Evolutionary conservation across 2,329 filamentous ascomycete species (phyloP).

Genomic region (Pyrenochaeta sp.): DNA sequence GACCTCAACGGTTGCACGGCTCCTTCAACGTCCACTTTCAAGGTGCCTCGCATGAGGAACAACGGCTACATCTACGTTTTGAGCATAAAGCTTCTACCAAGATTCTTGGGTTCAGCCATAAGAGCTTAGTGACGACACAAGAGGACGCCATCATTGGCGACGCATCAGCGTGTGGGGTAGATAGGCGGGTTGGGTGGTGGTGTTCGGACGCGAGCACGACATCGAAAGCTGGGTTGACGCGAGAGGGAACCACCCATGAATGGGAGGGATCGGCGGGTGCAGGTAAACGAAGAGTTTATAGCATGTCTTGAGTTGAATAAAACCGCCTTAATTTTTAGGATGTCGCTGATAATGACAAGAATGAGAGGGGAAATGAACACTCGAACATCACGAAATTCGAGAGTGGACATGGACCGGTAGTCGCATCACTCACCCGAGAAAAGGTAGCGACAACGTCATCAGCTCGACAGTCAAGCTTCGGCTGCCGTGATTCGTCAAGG

Average conservation of each 20-base stretch:
- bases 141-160: constrained; percentile 26
- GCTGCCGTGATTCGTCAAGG: no score
- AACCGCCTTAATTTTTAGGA: no score
- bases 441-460: no score
- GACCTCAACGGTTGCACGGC: background rate
- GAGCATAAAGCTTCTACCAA: constrained; percentile 9
- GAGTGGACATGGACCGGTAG: no score
- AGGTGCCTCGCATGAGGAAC: constrained; percentile 4
- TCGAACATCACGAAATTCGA: no score
- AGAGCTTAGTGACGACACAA: constrained; percentile 21
- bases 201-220: constrained; percentile 23
- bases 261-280: constrained; percentile 4
- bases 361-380: no score
- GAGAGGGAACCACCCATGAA: constrained; percentile 4
- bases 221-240: constrained; percentile 34
- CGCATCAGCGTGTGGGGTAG: constrained; percentile 12
- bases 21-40: background rate
- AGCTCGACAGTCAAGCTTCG: no score
- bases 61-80: constrained; percentile 4
- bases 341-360: no score
- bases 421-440: no score
- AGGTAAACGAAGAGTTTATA: background rate
- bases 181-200: constrained; percentile 7
- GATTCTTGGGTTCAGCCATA: constrained; percentile 12
- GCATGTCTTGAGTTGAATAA: no score